These are phyloP conservation scores for Rhytidiadelphus loreus DNA, from an alignment of 225 moss, liverwort and hornwort genomes.

Conservation along the genomic window DNA sequence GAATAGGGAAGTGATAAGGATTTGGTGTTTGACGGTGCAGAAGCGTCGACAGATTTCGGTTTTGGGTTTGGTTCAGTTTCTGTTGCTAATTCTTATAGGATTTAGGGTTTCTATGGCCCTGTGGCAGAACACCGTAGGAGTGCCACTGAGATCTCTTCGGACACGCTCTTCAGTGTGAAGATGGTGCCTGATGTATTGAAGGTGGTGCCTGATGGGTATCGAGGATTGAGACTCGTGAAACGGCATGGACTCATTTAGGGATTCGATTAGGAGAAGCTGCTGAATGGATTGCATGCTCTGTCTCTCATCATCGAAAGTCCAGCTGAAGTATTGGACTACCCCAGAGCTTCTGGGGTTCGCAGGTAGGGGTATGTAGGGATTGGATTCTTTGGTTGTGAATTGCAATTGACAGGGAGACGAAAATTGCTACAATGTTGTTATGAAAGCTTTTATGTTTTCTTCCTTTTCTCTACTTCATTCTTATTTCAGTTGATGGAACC, in stretches of 20 bases:
- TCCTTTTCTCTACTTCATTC: not conserved
- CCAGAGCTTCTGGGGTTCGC: not conserved
- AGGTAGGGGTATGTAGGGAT: not conserved
- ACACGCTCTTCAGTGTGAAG: slow-evolving; percentile 81
- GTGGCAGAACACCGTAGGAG: not conserved
- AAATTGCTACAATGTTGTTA: not conserved
- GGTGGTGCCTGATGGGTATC: slow-evolving; percentile 49
- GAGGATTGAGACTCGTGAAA: too few relatives aligned
- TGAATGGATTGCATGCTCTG: slow-evolving; percentile 69
- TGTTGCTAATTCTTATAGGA: not conserved
- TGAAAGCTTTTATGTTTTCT: not conserved
- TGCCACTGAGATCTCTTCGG: slow-evolving; percentile 43
- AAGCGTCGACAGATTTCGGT: not conserved
- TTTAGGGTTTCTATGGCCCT: too few relatives aligned
- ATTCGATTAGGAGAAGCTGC: slow-evolving; percentile 33
- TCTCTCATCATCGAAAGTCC: slow-evolving; percentile 76
- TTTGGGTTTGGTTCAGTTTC: not conserved
- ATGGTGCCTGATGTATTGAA: slow-evolving; percentile 56
- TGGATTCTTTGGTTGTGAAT: not conserved
- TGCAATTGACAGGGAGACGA: not conserved
- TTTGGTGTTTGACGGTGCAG: not conserved
- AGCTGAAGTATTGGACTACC: slow-evolving; percentile 27
- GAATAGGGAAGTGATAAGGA: not conserved
- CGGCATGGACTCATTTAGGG: slow-evolving; percentile 1
- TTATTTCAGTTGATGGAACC: not conserved